Conservation (phyloP, 345 rosid species). For the Populus pruinosa region DNA sequence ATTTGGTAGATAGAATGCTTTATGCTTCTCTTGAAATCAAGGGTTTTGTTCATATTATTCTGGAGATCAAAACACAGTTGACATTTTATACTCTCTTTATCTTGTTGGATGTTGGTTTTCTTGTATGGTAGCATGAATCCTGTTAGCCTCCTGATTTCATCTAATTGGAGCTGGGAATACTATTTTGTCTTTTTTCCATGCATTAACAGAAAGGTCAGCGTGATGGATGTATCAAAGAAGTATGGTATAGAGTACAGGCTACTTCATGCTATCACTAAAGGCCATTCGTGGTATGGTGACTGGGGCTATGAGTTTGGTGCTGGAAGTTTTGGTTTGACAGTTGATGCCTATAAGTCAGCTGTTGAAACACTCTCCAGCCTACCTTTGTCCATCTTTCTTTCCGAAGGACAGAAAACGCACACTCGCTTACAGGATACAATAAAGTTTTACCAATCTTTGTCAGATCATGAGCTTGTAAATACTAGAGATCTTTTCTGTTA, state of each 20-base stretch:
- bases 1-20: background rate
- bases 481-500: slow-evolving; percentile 49
- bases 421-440: slow-evolving; percentile 37
- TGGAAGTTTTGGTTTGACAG: slow-evolving; percentile 58
- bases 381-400: slow-evolving; percentile 37
- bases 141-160: background rate
- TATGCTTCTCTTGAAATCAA: background rate
- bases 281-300: slow-evolving; percentile 64
- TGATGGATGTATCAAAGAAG: slow-evolving; percentile 74
- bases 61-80: background rate
- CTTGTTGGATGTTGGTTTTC: background rate
- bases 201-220: slow-evolving; percentile 56
- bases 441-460: slow-evolving; percentile 48
- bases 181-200: background rate
- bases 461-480: slow-evolving; percentile 47
- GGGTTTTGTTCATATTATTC: background rate
- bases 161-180: background rate
- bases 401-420: slow-evolving; percentile 32
- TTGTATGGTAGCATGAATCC: background rate
- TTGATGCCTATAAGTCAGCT: slow-evolving; percentile 46
- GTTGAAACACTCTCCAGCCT: slow-evolving; percentile 44
- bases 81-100: background rate
- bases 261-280: slow-evolving; percentile 55
- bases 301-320: slow-evolving; percentile 75
- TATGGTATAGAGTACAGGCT: slow-evolving; percentile 58